Evolutionary conservation across 2,329 filamentous ascomycete species (phyloP).

Genomic region (Beauveria australis): DNA sequence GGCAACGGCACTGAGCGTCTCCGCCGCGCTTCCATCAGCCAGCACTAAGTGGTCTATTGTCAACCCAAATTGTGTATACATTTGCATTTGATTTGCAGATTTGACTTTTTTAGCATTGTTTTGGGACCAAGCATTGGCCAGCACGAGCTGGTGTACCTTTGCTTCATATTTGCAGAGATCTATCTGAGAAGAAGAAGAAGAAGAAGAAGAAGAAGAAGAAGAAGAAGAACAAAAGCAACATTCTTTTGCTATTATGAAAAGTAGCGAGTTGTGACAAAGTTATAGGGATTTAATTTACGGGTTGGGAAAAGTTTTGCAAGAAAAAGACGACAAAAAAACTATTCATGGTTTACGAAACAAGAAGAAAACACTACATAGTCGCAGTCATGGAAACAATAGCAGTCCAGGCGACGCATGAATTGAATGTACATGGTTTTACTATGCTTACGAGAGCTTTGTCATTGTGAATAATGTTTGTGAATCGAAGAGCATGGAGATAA

Average conservation of each 20-base stretch:
- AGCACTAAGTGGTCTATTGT: background rate
- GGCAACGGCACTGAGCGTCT: conserved; percentile 20
- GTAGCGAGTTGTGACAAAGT: background rate
- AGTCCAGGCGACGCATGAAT: background rate
- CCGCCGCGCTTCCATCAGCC: conserved; percentile 20
- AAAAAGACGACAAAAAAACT: background rate
- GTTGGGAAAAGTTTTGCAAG: background rate
- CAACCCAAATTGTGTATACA: background rate
- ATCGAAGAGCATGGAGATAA: background rate
- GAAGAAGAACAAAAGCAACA: background rate
- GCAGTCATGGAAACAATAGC: background rate
- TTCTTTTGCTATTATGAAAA: background rate
- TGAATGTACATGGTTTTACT: conserved; percentile 1
- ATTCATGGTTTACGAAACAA: background rate
- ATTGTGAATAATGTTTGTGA: background rate
- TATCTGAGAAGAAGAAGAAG: background rate
- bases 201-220: background rate
- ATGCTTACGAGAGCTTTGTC: background rate
- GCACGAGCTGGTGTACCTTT: background rate
- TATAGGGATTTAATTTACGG: background rate
- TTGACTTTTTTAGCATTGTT: conserved; percentile 4
- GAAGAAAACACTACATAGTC: background rate
- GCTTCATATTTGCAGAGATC: background rate
- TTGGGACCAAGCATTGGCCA: background rate
- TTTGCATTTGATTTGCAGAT: background rate